These are phyloP conservation scores for Cladosporium sp. DNA, from an alignment of 2,329 filamentous ascomycete genomes.

Conservation along the genomic window DNA sequence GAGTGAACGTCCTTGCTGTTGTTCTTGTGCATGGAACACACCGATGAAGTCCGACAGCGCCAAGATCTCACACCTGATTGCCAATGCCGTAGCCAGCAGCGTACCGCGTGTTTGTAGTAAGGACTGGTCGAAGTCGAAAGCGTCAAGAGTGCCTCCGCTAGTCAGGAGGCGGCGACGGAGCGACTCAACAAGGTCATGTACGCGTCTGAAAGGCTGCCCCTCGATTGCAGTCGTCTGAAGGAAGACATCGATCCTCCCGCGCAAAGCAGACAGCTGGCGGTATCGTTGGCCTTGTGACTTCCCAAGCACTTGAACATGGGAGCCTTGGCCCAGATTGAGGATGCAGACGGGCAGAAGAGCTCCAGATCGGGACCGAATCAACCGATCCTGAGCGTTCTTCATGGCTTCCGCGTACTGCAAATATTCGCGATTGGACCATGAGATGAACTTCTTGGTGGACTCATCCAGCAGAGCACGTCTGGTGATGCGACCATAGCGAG, in stretches of 20 bases:
- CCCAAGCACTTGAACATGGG: background rate
- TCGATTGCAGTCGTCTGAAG: constrained; percentile 42
- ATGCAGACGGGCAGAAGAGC: background rate
- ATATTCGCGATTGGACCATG: constrained; percentile 52
- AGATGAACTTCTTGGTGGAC: constrained; percentile 65
- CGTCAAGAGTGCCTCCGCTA: constrained; percentile 8
- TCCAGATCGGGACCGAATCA: background rate
- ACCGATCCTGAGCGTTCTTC: constrained; percentile 21
- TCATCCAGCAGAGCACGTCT: constrained; percentile 63
- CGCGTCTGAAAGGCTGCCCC: constrained; percentile 54
- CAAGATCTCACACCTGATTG: constrained; percentile 53
- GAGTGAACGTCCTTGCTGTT: constrained; percentile 20
- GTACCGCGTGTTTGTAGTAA: constrained; percentile 36
- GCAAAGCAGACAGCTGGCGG: constrained; percentile 22
- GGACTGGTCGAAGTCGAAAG: constrained; percentile 36
- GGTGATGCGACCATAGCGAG: constrained; percentile 64
- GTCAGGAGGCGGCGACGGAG: constrained; percentile 39
- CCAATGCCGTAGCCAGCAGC: constrained; percentile 49
- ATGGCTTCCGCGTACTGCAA: constrained; percentile 44
- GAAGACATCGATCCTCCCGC: constrained; percentile 31
- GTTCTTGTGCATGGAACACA: constrained; percentile 24
- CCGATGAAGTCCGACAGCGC: constrained; percentile 50
- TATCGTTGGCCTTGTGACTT: constrained; percentile 23
- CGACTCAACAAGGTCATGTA: constrained; percentile 50
- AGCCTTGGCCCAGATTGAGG: background rate